phyloP scores from a whole-genome alignment of 495 filamentous ascomycete species.

The Eremomyces bilateralis region DNA sequence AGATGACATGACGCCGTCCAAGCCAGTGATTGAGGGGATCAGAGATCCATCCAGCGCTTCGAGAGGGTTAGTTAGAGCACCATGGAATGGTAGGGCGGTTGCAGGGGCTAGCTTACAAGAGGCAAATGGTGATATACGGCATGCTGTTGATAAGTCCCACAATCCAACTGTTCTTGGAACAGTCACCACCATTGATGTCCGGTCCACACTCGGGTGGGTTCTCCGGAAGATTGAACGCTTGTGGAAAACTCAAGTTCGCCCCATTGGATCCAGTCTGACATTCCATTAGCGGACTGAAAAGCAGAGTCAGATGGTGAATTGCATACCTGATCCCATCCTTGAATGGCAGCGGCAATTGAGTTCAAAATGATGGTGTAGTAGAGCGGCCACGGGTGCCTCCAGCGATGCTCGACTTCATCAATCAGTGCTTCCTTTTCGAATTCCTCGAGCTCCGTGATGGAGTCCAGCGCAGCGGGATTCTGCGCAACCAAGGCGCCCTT shows the following conservation, averaged over 20 bases:
- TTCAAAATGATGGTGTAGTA: slow-evolving; percentile 32
- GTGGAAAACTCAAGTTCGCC: slow-evolving; percentile 16
- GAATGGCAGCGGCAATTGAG: slow-evolving; percentile 19
- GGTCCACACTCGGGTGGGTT: no score
- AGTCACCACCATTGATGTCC: no score
- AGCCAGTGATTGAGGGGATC: slow-evolving; percentile 33
- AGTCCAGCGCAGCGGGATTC: slow-evolving; percentile 20
- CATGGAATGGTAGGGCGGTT: slow-evolving; percentile 8
- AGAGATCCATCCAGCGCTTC: slow-evolving; percentile 37
- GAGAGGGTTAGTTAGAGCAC: slow-evolving; percentile 1
- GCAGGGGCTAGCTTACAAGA: slow-evolving; percentile 12
- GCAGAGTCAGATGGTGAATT: background rate
- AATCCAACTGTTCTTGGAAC: slow-evolving; percentile 29
- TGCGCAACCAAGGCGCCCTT: slow-evolving; percentile 35
- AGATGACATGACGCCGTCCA: slow-evolving; percentile 38
- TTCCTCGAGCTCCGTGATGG: slow-evolving; percentile 24
- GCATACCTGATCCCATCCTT: slow-evolving; percentile 6
- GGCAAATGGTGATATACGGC: slow-evolving; percentile 22
- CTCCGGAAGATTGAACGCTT: slow-evolving; percentile 11
- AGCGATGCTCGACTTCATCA: slow-evolving; percentile 31
- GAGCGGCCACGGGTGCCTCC: slow-evolving; percentile 32
- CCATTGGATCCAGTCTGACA: slow-evolving; percentile 20
- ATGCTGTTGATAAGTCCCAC: slow-evolving; percentile 39
- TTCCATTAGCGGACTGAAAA: slow-evolving; percentile 7
- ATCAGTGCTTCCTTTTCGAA: slow-evolving; percentile 23